Conservation (phyloP, 2,329 filamentous ascomycete species). For the Apiospora phragmitis region DNA sequence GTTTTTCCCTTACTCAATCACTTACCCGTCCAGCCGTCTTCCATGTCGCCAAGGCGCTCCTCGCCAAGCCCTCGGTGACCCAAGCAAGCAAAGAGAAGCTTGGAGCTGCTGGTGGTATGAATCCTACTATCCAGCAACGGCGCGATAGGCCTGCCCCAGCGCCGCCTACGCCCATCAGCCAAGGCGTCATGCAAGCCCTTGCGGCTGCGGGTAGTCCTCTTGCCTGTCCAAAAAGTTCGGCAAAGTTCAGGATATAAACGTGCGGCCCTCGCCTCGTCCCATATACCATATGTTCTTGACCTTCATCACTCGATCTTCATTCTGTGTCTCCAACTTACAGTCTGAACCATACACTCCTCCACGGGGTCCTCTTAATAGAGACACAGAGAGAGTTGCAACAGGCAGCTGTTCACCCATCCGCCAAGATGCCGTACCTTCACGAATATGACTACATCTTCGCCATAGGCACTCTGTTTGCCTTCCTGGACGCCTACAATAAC, state of each 20-base stretch:
- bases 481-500: conserved; percentile 78
- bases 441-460: conserved; percentile 72
- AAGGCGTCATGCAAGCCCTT: background rate
- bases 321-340: background rate
- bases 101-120: background rate
- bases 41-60: background rate
- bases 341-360: background rate
- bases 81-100: background rate
- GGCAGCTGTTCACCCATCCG: background rate
- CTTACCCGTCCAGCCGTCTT: background rate
- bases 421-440: conserved; percentile 38
- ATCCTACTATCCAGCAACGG: background rate
- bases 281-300: background rate
- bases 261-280: background rate
- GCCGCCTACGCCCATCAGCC: background rate
- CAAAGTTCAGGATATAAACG: conserved; percentile 5
- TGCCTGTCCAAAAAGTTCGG: background rate
- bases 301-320: conserved; percentile 3
- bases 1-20: background rate
- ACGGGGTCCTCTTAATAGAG: background rate
- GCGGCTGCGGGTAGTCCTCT: background rate
- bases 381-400: background rate
- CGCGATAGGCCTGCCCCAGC: background rate
- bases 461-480: conserved; percentile 74
- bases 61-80: conserved; percentile 4